Evolutionary conservation across 805 yeast species (phyloP).

Genomic region (Candida peoriensis): DNA sequence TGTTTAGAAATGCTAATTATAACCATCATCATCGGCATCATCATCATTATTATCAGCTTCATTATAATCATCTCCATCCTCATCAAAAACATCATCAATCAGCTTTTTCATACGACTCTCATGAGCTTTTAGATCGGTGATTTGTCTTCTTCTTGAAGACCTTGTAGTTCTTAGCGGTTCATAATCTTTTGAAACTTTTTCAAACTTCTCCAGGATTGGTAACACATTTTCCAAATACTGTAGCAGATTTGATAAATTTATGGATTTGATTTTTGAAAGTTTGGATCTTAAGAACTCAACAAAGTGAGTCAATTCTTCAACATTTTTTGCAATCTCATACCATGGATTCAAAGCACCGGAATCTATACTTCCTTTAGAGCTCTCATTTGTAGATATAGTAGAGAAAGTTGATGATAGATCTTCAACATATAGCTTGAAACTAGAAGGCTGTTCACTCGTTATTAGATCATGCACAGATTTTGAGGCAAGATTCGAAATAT

Average conservation of each 20-base stretch:
- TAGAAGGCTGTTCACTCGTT: slow-evolving; percentile 16
- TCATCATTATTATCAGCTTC: slow-evolving; percentile 8
- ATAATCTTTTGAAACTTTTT: slow-evolving; percentile 11
- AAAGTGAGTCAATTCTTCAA: slow-evolving; percentile 12
- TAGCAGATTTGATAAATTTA: slow-evolving; percentile 5
- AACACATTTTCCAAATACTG: slow-evolving; percentile 11
- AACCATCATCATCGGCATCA: slow-evolving; percentile 17
- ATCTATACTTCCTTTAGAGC: too few relatives aligned
- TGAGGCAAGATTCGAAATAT: slow-evolving; percentile 7
- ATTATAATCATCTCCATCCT: slow-evolving; percentile 10
- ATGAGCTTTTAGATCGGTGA: slow-evolving; percentile 14
- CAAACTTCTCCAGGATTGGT: slow-evolving; percentile 16
- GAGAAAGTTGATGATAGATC: slow-evolving; percentile 18
- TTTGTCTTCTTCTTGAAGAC: slow-evolving; percentile 17
- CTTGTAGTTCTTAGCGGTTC: slow-evolving; percentile 8
- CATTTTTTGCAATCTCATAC: slow-evolving; percentile 22
- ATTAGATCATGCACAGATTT: slow-evolving; percentile 10
- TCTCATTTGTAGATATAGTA: background rate
- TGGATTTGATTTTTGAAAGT: slow-evolving; percentile 3
- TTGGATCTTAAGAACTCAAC: slow-evolving; percentile 7
- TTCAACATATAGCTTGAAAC: slow-evolving; percentile 23
- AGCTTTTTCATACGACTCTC: slow-evolving; percentile 11
- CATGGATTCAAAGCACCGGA: slow-evolving; percentile 20
- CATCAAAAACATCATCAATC: slow-evolving; percentile 13
- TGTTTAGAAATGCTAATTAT: too few relatives aligned